Evolutionary conservation across 2,329 filamentous ascomycete species (phyloP).

Genomic region (Clathrospora elynae): DNA sequence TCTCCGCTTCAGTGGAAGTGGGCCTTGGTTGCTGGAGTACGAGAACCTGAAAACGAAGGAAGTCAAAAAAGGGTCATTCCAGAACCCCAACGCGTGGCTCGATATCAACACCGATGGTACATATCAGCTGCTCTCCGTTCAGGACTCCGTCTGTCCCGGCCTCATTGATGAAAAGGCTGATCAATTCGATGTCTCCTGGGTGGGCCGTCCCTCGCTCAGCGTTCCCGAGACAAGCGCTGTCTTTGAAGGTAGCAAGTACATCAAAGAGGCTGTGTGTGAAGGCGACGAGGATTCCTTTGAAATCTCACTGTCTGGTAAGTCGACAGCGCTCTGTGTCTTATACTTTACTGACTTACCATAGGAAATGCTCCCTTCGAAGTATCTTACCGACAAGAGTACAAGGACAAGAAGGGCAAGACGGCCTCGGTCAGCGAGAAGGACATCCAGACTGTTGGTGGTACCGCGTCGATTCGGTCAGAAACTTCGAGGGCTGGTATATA

Average conservation of each 20-base stretch:
- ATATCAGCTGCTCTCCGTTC: constrained; percentile 79
- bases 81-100: constrained; percentile 69
- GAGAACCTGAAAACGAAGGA: constrained; percentile 64
- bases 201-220: constrained; percentile 74
- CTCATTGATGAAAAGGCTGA: constrained; percentile 74
- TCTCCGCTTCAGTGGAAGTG: constrained; percentile 80
- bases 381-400: constrained; percentile 78
- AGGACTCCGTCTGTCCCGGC: constrained; percentile 81
- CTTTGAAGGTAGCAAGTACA: constrained; percentile 59
- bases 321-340: too few species aligned
- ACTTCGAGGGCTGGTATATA: constrained; percentile 82
- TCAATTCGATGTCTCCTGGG: constrained; percentile 82
- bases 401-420: constrained; percentile 66
- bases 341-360: constrained; percentile 37
- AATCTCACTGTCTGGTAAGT: constrained; percentile 73
- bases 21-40: constrained; percentile 82
- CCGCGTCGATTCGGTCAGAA: constrained; percentile 82
- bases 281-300: constrained; percentile 91
- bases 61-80: constrained; percentile 56
- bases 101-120: constrained; percentile 69
- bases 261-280: constrained; percentile 87
- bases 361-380: constrained; percentile 81
- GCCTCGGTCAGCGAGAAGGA: constrained; percentile 65
- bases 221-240: constrained; percentile 68
- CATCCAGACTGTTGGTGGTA: constrained; percentile 75